Conservation (phyloP, 1,139 yeast species). For the Waltiozyma sp. region DNA sequence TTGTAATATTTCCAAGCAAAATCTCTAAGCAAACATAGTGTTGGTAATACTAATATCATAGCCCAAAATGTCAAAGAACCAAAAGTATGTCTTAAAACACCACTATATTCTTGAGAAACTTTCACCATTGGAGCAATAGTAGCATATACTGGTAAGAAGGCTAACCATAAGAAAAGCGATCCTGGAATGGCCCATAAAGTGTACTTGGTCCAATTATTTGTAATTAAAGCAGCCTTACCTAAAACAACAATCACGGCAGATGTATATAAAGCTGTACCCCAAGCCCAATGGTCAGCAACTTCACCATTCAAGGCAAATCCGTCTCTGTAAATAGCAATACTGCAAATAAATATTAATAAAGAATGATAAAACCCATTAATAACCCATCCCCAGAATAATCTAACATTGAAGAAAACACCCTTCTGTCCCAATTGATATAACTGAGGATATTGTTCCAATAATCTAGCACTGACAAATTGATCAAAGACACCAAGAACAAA, state of each 20-base stretch:
- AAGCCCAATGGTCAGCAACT: constrained; percentile 84
- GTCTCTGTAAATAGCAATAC: constrained; percentile 55
- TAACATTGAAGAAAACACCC: constrained; percentile 79
- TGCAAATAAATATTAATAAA: constrained; percentile 67
- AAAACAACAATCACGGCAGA: constrained; percentile 81
- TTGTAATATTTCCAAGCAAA: constrained; percentile 90
- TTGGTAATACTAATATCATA: constrained; percentile 61
- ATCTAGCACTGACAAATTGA: constrained; percentile 85
- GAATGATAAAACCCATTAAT: constrained; percentile 92
- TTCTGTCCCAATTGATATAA: constrained; percentile 84
- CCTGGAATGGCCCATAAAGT: constrained; percentile 93
- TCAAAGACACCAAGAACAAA: constrained; percentile 94
- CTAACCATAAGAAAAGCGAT: constrained; percentile 73
- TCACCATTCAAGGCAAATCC: constrained; percentile 65
- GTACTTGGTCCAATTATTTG: constrained; percentile 92
- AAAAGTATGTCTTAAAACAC: constrained; percentile 67
- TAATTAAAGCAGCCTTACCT: constrained; percentile 89
- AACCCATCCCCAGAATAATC: constrained; percentile 97
- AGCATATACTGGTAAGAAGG: constrained; percentile 81
- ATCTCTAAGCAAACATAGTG: constrained; percentile 74
- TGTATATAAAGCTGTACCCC: constrained; percentile 90
- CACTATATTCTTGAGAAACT: constrained; percentile 77
- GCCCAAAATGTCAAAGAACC: constrained; percentile 82
- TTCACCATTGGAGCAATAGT: constrained; percentile 72
- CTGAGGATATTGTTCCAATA: constrained; percentile 86